phyloP scores from a whole-genome alignment of 2,329 filamentous ascomycete species.

The Herpotrichia juniperi region DNA sequence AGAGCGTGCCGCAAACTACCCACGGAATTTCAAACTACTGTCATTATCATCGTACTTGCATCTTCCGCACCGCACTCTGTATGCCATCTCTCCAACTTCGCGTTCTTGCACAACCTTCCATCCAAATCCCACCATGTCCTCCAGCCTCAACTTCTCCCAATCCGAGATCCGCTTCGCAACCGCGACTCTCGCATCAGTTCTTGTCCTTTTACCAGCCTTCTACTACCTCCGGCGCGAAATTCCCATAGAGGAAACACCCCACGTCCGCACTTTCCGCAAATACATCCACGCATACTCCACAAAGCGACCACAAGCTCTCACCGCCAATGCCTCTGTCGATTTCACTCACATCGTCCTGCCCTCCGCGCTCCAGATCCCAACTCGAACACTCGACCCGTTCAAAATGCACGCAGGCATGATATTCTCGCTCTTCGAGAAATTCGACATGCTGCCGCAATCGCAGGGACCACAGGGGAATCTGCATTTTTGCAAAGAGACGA shows the following conservation, averaged over 20 bases:
- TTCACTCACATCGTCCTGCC: conserved; percentile 52
- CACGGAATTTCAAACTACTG: background rate
- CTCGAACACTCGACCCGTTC: conserved; percentile 45
- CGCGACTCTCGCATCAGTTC: conserved; percentile 21
- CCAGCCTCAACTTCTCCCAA: conserved; percentile 16
- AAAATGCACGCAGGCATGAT: conserved; percentile 48
- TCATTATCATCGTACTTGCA: too few species aligned
- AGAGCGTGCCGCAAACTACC: too few species aligned
- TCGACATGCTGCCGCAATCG: conserved; percentile 47
- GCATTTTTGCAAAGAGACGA: conserved; percentile 26
- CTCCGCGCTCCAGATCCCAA: conserved; percentile 46
- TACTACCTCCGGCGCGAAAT: conserved; percentile 17
- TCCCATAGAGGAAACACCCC: conserved; percentile 17
- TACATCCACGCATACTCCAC: conserved; percentile 50
- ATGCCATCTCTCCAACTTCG: background rate
- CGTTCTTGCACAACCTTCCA: background rate
- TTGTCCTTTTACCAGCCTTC: conserved; percentile 17
- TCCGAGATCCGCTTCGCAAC: conserved; percentile 26
- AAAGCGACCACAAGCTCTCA: conserved; percentile 47
- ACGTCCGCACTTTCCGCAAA: conserved; percentile 34
- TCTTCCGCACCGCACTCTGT: background rate
- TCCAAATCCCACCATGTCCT: background rate
- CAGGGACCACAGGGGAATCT: conserved; percentile 35
- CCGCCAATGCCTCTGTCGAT: conserved; percentile 39
- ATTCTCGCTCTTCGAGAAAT: conserved; percentile 53